Conservation (phyloP, 768 basidiomycete species). For the Suillus subluteus region DNA sequence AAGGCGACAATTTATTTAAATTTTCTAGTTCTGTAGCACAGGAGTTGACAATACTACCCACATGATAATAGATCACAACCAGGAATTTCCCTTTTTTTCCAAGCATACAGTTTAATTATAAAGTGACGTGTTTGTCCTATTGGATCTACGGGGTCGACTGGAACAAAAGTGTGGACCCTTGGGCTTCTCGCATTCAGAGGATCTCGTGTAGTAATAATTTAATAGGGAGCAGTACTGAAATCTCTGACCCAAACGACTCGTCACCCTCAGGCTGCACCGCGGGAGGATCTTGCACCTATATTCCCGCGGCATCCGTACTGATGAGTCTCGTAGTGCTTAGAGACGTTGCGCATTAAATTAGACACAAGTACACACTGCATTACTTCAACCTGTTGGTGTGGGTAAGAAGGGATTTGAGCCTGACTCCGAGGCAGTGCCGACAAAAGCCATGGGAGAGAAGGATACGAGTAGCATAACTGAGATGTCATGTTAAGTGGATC, state of each 20-base stretch:
- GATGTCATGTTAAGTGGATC: not conserved
- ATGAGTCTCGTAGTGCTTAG: slow-evolving; percentile 35
- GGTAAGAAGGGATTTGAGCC: not conserved
- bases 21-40: not conserved
- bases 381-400: not conserved
- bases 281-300: not conserved
- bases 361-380: slow-evolving; percentile 28
- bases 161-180: not conserved
- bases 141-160: not conserved
- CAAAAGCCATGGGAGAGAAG: not conserved
- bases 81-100: not conserved
- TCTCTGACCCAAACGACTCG: not conserved
- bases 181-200: not conserved
- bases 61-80: not conserved
- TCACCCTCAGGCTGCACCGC: not conserved
- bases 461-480: not conserved
- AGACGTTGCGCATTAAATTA: slow-evolving; percentile 45
- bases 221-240: not conserved
- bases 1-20: not conserved
- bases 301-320: not conserved
- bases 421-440: not conserved
- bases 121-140: not conserved
- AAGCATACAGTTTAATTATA: not conserved
- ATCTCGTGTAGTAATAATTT: not conserved
- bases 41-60: not conserved